Evolutionary conservation across 148 eudicot species (phyloP).

Genomic region (Gaultheria prostrata): DNA sequence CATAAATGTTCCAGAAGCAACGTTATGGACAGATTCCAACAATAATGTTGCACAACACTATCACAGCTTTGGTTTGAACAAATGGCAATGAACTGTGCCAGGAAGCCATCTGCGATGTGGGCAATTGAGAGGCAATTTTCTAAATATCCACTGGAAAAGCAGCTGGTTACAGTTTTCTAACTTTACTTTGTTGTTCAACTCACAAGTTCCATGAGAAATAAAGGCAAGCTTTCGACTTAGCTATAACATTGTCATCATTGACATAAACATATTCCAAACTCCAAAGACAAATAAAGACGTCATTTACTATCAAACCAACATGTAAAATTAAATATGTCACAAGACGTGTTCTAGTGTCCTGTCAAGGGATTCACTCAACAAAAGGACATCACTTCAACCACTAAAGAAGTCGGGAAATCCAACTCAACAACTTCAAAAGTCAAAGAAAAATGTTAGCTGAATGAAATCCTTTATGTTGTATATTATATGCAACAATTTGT

Average conservation of each 20-base stretch:
- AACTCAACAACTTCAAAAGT: neutral
- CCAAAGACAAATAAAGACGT: neutral
- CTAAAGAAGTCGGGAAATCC: neutral
- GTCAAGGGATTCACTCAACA: neutral
- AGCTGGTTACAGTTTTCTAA: constrained; percentile 6
- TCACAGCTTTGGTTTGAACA: neutral
- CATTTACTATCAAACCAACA: neutral
- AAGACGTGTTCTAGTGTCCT: neutral
- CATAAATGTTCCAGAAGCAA: neutral
- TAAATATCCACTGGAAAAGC: neutral
- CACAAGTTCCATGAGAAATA: neutral
- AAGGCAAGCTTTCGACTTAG: neutral
- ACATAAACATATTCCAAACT: neutral
- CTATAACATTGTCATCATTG: neutral
- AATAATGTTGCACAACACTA: neutral
- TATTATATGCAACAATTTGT: neutral
- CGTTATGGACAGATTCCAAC: neutral
- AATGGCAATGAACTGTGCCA: neutral
- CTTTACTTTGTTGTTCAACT: neutral
- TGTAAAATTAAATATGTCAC: neutral
- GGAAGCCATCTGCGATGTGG: neutral
- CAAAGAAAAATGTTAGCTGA: neutral
- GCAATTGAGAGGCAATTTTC: neutral
- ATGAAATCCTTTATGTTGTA: neutral
- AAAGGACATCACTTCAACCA: neutral